phyloP scores from a whole-genome alignment of 2,329 filamentous ascomycete species.

The Teratosphaeriaceae sp. region DNA sequence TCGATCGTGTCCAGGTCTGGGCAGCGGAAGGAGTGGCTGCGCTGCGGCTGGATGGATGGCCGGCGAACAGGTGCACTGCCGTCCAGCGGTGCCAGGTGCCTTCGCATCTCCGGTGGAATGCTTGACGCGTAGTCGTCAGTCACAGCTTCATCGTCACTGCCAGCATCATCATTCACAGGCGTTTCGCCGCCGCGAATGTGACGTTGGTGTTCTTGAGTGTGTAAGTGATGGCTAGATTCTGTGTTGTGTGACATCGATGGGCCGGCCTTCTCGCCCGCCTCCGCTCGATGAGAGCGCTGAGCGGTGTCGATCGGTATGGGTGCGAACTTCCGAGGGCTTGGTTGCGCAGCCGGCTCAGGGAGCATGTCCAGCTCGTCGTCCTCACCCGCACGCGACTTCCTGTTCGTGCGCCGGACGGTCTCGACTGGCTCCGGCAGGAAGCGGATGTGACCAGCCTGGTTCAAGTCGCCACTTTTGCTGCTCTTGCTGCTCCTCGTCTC shows the following conservation, averaged over 20 bases:
- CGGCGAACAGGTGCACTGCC: constrained; percentile 27
- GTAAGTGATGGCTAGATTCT: constrained; percentile 37
- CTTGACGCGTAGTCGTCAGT: constrained; percentile 11
- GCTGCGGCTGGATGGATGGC: constrained; percentile 26
- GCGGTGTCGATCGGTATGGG: constrained; percentile 79
- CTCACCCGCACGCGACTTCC: constrained; percentile 8
- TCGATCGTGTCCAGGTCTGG: constrained; percentile 56
- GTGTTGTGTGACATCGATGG: constrained; percentile 63
- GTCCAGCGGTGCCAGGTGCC: constrained; percentile 22
- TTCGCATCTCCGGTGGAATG: constrained; percentile 17
- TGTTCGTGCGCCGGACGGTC: constrained; percentile 23
- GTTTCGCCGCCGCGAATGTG: constrained; percentile 20
- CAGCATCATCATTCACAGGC: constrained; percentile 9
- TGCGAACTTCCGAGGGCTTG: constrained; percentile 51
- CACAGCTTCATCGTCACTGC: constrained; percentile 3
- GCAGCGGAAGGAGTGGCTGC: constrained; percentile 51
- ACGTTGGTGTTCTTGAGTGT: constrained; percentile 25
- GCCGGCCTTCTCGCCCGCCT: constrained; percentile 57
- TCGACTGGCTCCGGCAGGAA: constrained; percentile 30
- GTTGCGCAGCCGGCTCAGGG: constrained; percentile 16
- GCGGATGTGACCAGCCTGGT: constrained; percentile 15
- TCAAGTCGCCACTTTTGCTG: constrained; percentile 6
- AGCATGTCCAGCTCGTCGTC: constrained; percentile 13
- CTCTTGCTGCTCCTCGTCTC: constrained; percentile 26
- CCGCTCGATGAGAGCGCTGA: constrained; percentile 60